Evolutionary conservation across 1,284 basidiomycete species (phyloP).

Genomic region (Puccinia polysora): DNA sequence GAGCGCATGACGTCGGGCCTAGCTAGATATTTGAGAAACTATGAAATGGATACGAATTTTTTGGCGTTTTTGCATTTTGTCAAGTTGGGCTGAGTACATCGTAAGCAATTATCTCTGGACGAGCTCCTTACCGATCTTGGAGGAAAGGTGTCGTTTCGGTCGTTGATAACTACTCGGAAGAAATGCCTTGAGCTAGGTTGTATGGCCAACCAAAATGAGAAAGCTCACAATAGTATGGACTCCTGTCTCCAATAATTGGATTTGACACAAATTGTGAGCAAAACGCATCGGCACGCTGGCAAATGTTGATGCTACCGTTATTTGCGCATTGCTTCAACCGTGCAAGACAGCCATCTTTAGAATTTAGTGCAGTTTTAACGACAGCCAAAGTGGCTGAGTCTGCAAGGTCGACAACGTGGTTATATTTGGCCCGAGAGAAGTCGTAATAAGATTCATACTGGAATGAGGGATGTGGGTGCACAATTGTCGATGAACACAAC

Average conservation of each 20-base stretch:
- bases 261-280: conserved; percentile 13
- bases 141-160: conserved; percentile 15
- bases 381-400: conserved; percentile 1
- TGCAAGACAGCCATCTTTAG: conserved; percentile 18
- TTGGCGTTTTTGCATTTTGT: no score
- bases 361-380: conserved; percentile 10
- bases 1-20: conserved; percentile 20
- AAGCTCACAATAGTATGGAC: conserved; percentile 32
- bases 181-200: background rate
- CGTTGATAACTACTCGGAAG: background rate
- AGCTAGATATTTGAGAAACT: conserved; percentile 39
- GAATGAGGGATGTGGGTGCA: background rate
- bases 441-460: conserved; percentile 40
- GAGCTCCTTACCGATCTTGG: background rate
- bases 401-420: conserved; percentile 29
- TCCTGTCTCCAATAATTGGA: conserved; percentile 22
- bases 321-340: conserved; percentile 26
- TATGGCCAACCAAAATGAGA: background rate
- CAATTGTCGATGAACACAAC: background rate
- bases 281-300: conserved; percentile 25
- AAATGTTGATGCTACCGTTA: conserved; percentile 20
- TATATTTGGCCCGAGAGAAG: conserved; percentile 28
- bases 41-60: background rate
- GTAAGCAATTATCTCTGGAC: background rate
- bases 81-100: no score